Percentiles rank a stretch among this genome's conserved stretches.
These are phyloP conservation scores for Metarhizium humberi DNA, from an alignment of 2,329 filamentous ascomycete genomes.

Conservation along the genomic window DNA sequence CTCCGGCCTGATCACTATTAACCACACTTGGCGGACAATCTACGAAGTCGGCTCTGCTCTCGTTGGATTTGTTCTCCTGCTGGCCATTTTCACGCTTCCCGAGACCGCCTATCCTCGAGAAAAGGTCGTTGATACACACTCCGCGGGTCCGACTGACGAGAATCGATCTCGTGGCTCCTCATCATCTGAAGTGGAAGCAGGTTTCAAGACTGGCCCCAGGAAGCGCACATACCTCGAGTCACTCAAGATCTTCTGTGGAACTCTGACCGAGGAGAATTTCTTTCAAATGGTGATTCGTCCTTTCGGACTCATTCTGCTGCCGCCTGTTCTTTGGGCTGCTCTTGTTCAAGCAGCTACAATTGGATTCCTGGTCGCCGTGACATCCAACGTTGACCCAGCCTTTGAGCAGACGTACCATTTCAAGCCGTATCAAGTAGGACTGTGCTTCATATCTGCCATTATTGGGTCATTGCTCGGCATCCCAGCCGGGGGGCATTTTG, in stretches of 20 bases:
- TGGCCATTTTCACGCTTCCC: conserved; percentile 44
- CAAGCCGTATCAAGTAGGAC: conserved; percentile 34
- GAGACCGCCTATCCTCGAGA: conserved; percentile 40
- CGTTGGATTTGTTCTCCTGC: conserved; percentile 35
- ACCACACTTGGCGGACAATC: conserved; percentile 39
- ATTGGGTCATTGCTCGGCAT: conserved; percentile 39
- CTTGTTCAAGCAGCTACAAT: conserved; percentile 45
- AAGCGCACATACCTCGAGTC: conserved; percentile 22
- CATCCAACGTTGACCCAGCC: conserved; percentile 39
- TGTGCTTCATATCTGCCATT: conserved; percentile 40
- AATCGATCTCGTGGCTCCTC: conserved; percentile 7
- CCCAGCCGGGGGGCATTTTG: conserved; percentile 37
- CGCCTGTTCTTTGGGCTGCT: conserved; percentile 45
- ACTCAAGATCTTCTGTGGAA: conserved; percentile 30
- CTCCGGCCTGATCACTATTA: conserved; percentile 38
- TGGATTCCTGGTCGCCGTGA: conserved; percentile 45
- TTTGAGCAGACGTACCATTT: conserved; percentile 34
- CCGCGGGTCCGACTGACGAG: conserved; percentile 5
- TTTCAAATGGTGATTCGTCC: conserved; percentile 39
- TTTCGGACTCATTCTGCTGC: conserved; percentile 38
- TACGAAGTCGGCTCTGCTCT: conserved; percentile 42
- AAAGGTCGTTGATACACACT: not conserved
- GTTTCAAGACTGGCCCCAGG: conserved; percentile 9
- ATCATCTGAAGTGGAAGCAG: conserved; percentile 10
- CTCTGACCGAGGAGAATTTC: conserved; percentile 35